These are phyloP conservation scores for Phytophthora ramorum DNA, from an alignment of 352 stramenopile genomes.

Conservation along the genomic window DNA sequence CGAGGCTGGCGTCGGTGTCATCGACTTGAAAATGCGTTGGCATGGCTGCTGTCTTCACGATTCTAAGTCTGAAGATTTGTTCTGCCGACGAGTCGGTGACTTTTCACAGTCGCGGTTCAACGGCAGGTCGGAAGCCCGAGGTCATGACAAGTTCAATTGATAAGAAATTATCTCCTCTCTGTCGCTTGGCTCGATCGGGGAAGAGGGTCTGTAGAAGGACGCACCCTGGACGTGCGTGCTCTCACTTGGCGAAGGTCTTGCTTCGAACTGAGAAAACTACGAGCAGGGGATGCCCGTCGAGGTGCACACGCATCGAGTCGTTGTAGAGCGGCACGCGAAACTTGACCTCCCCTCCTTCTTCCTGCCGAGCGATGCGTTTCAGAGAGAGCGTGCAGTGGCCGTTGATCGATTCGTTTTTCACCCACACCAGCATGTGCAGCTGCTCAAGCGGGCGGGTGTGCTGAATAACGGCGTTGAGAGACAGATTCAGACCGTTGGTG, in stretches of 20 bases:
- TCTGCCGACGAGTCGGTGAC: constrained; percentile 21
- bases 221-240: constrained; percentile 29
- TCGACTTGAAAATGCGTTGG: background rate
- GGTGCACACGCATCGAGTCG: constrained; percentile 81
- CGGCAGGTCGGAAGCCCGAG: background rate
- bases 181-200: constrained; percentile 19
- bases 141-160: constrained; percentile 17
- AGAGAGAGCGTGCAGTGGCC: constrained; percentile 85
- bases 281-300: constrained; percentile 72
- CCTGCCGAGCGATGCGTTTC: constrained; percentile 75
- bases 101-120: constrained; percentile 11
- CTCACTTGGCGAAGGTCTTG: constrained; percentile 86
- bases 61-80: constrained; percentile 26
- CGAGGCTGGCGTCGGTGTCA: background rate
- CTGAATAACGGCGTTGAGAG: constrained; percentile 78
- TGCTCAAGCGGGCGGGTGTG: constrained; percentile 74
- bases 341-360: constrained; percentile 73
- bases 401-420: constrained; percentile 80
- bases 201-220: constrained; percentile 26
- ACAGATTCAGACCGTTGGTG: constrained; percentile 61
- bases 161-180: constrained; percentile 38
- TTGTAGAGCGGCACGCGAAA: constrained; percentile 83
- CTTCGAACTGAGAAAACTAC: constrained; percentile 81
- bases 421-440: constrained; percentile 88
- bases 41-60: constrained; percentile 1